These are phyloP conservation scores for Parafenestella ontariensis DNA, from an alignment of 2,329 filamentous ascomycete species.

Conservation along the genomic window DNA sequence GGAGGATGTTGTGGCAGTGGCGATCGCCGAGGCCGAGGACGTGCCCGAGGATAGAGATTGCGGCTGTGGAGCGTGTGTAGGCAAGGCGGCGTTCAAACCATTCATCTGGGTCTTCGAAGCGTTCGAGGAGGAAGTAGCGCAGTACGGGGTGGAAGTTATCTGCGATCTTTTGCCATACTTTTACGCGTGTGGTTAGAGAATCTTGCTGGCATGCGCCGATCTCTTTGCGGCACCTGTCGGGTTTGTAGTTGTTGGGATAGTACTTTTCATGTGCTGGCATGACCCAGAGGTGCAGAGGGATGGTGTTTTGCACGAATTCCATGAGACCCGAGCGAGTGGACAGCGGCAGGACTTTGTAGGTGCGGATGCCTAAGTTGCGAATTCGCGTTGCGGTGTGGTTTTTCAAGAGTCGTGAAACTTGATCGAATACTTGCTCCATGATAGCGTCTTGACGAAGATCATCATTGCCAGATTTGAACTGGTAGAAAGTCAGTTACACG, in stretches of 20 bases:
- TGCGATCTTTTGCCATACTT: conserved; percentile 77
- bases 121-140: conserved; percentile 96
- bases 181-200: conserved; percentile 73
- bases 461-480: conserved; percentile 93
- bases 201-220: conserved; percentile 77
- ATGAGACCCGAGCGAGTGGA: conserved; percentile 88
- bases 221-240: conserved; percentile 76
- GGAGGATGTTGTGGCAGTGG: conserved; percentile 94
- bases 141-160: conserved; percentile 90
- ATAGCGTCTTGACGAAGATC: conserved; percentile 95
- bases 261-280: conserved; percentile 90
- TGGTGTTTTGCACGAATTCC: conserved; percentile 94
- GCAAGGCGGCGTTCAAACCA: conserved; percentile 92
- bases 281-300: conserved; percentile 89
- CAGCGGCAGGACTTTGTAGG: conserved; percentile 94
- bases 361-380: conserved; percentile 86
- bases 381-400: conserved; percentile 87
- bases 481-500: conserved; percentile 8
- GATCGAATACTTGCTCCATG: conserved; percentile 99
- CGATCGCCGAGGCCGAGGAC: conserved; percentile 91
- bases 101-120: conserved; percentile 90
- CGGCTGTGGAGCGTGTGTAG: conserved; percentile 91
- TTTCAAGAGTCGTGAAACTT: conserved; percentile 88
- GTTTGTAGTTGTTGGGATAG: conserved; percentile 82
- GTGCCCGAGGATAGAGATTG: conserved; percentile 93